Evolutionary conservation across 2,329 filamentous ascomycete genomes (phyloP).

Genomic region (Fusarium sororula): DNA sequence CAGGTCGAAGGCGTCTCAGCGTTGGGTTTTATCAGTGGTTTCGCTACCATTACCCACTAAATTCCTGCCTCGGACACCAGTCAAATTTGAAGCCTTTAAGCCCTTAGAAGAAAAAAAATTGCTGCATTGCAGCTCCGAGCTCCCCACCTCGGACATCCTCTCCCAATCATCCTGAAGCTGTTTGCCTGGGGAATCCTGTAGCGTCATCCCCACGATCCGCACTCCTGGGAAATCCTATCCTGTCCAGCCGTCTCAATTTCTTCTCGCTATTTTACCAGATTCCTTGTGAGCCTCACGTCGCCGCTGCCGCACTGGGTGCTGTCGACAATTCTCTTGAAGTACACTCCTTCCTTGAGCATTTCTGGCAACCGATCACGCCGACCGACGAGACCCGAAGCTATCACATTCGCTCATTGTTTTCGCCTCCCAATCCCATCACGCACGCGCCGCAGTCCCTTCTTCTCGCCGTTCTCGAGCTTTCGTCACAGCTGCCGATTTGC

Average conservation of each 20-base stretch:
- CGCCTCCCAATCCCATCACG: constrained; percentile 10
- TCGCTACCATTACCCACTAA: constrained; percentile 33
- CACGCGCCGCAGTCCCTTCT: constrained; percentile 27
- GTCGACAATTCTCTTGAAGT: neutral
- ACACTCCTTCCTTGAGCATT: neutral
- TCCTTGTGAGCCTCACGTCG: constrained; percentile 3
- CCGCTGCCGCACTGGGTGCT: neutral
- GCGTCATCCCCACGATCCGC: constrained; percentile 45
- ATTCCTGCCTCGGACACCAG: constrained; percentile 13
- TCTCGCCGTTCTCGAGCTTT: constrained; percentile 17
- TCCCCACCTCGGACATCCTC: constrained; percentile 34
- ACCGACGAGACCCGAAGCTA: constrained; percentile 17
- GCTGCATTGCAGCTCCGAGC: constrained; percentile 32
- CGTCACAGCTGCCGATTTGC: constrained; percentile 33
- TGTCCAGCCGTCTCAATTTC: constrained; percentile 28
- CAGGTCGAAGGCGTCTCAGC: constrained; percentile 14
- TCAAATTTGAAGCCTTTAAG: constrained; percentile 31
- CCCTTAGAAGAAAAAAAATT: constrained; percentile 32
- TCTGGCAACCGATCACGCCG: constrained; percentile 11
- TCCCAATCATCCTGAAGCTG: constrained; percentile 39
- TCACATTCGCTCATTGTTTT: constrained; percentile 23
- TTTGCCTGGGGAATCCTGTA: constrained; percentile 37
- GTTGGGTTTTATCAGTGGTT: neutral
- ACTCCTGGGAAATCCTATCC: constrained; percentile 39
- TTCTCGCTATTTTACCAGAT: constrained; percentile 21